These are phyloP conservation scores for Epichloe gansuensis DNA, from an alignment of 2,329 filamentous ascomycete genomes.

Conservation along the genomic window DNA sequence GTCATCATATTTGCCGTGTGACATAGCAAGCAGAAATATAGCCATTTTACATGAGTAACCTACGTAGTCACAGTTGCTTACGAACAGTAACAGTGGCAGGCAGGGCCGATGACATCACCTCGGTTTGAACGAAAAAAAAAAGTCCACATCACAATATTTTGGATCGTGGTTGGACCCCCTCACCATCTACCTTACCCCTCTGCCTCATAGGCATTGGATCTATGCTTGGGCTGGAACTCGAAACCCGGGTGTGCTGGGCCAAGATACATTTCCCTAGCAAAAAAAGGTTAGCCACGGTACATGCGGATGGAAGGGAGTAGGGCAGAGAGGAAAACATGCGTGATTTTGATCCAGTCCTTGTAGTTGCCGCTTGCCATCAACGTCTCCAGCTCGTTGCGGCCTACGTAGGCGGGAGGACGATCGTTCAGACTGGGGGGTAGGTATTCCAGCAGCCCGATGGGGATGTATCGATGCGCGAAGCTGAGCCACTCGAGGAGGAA, in stretches of 20 bases:
- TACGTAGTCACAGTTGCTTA: too few species aligned
- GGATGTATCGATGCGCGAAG: constrained; percentile 85
- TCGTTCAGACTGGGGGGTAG: constrained; percentile 84
- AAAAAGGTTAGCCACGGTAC: background rate
- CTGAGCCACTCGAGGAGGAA: constrained; percentile 95
- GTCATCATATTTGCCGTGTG: too few species aligned
- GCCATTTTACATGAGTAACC: too few species aligned
- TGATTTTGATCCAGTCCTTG: constrained; percentile 97
- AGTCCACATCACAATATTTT: background rate
- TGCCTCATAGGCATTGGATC: constrained; percentile 79
- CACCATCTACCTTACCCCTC: constrained; percentile 39
- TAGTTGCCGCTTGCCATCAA: constrained; percentile 82
- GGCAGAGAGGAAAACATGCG: constrained; percentile 40
- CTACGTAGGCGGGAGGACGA: constrained; percentile 69
- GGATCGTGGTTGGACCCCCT: too few species aligned
- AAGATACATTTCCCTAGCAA: constrained; percentile 83
- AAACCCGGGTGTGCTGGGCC: constrained; percentile 83
- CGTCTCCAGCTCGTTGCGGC: constrained; percentile 87
- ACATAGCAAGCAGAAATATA: too few species aligned
- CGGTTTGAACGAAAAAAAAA: background rate
- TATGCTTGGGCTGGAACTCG: constrained; percentile 94
- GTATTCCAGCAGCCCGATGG: constrained; percentile 75
- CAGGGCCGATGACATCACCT: too few species aligned
- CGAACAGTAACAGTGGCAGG: too few species aligned
- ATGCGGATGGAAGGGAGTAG: background rate